Evolutionary conservation across 352 stramenopile species (phyloP).

Genomic region (Thalassiosira livingstoniorum): DNA sequence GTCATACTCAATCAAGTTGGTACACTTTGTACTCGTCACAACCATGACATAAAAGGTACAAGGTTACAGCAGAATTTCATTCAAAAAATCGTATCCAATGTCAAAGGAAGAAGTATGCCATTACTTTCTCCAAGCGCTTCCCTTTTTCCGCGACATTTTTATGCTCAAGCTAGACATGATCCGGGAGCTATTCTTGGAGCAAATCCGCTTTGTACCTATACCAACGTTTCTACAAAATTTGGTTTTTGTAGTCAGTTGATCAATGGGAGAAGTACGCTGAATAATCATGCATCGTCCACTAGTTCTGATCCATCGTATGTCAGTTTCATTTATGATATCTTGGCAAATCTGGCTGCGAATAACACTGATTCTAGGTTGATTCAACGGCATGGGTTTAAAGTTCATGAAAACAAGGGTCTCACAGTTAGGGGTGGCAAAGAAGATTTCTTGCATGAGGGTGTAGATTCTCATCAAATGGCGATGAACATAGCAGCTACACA

Average conservation of each 20-base stretch:
- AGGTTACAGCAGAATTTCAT: slow-evolving; percentile 45
- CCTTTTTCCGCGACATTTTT: slow-evolving; percentile 47
- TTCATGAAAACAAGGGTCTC: slow-evolving; percentile 30
- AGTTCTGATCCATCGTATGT: no score
- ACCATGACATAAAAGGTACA: slow-evolving; percentile 30
- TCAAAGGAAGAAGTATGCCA: slow-evolving; percentile 23
- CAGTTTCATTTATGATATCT: slow-evolving; percentile 27
- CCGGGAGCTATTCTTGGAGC: slow-evolving; percentile 25
- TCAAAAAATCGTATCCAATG: slow-evolving; percentile 31
- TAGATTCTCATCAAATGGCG: slow-evolving; percentile 41
- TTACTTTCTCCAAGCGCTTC: slow-evolving; percentile 36
- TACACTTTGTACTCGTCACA: slow-evolving; percentile 29
- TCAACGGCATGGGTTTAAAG: no score
- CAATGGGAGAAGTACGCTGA: no score
- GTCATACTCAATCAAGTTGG: slow-evolving; percentile 49
- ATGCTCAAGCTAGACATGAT: slow-evolving; percentile 30
- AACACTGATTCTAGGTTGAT: slow-evolving; percentile 36
- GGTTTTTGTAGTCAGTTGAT: neutral
- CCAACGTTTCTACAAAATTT: slow-evolving; percentile 37
- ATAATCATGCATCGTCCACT: no score
- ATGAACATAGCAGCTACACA: slow-evolving; percentile 36
- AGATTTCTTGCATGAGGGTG: slow-evolving; percentile 22
- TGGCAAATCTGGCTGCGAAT: no score
- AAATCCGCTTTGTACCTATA: slow-evolving; percentile 21
- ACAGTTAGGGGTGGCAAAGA: slow-evolving; percentile 7